Conservation (phyloP, 805 yeast species). For the Wickerhamiella slavikovae region DNA sequence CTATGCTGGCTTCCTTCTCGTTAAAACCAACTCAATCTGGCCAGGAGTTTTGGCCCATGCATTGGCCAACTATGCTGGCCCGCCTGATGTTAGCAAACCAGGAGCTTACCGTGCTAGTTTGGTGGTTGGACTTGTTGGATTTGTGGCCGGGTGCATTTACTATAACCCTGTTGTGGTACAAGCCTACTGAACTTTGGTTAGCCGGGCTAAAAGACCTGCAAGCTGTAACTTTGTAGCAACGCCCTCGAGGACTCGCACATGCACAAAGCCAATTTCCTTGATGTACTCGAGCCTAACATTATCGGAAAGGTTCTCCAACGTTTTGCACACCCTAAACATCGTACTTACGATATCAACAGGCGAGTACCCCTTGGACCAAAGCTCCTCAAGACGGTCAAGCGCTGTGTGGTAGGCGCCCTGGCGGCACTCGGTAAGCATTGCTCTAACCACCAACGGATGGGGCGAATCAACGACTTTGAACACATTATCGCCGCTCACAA, state of each 20-base stretch:
- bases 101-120: slow-evolving; percentile 15
- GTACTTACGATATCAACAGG: slow-evolving; percentile 86
- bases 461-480: slow-evolving; percentile 93
- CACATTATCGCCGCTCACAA: slow-evolving; percentile 81
- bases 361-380: slow-evolving; percentile 83
- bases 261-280: slow-evolving; percentile 74
- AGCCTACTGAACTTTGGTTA: slow-evolving; percentile 4
- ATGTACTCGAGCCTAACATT: slow-evolving; percentile 51
- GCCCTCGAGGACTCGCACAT: slow-evolving; percentile 86
- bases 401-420: slow-evolving; percentile 39
- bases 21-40: slow-evolving; percentile 35
- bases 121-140: slow-evolving; percentile 24
- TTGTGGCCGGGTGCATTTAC: slow-evolving; percentile 9
- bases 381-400: slow-evolving; percentile 35
- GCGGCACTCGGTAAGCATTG: slow-evolving; percentile 31
- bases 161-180: not conserved
- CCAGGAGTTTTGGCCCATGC: slow-evolving; percentile 37
- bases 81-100: slow-evolving; percentile 25
- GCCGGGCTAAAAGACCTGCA: slow-evolving; percentile 57
- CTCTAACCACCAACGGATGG: slow-evolving; percentile 69
- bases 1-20: slow-evolving; percentile 34
- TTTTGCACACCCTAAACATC: slow-evolving; percentile 71
- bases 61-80: slow-evolving; percentile 50
- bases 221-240: slow-evolving; percentile 73
- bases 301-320: slow-evolving; percentile 48